Conservation (phyloP, 2,329 filamentous ascomycete genomes). For the Sordariomycetes sp. region DNA sequence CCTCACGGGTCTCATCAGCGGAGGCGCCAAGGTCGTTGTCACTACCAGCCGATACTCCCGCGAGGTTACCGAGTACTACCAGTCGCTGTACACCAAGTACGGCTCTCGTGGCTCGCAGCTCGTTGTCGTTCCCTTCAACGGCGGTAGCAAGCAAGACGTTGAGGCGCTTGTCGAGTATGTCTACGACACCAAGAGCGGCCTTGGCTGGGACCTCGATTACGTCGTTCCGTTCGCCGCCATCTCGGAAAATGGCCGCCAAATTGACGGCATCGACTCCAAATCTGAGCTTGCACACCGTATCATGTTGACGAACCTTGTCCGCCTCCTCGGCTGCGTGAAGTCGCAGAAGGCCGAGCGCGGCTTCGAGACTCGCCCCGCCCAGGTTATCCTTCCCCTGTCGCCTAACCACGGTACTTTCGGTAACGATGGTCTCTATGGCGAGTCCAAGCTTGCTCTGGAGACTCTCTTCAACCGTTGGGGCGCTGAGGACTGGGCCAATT, state of each 20-base stretch:
- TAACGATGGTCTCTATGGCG: constrained; percentile 94
- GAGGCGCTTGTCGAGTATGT: constrained; percentile 92
- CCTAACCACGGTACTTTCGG: constrained; percentile 98
- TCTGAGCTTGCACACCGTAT: constrained; percentile 97
- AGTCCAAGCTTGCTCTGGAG: constrained; percentile 94
- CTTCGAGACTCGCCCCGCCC: constrained; percentile 90
- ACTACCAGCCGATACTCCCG: constrained; percentile 95
- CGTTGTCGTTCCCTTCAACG: constrained; percentile 97
- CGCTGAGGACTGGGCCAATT: constrained; percentile 94
- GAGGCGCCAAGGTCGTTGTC: constrained; percentile 92
- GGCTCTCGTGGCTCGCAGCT: constrained; percentile 92
- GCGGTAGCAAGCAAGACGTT: constrained; percentile 96
- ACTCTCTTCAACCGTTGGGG: constrained; percentile 98
- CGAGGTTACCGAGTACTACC: constrained; percentile 98
- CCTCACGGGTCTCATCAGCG: constrained; percentile 87
- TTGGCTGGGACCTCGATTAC: constrained; percentile 96
- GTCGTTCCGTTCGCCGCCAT: constrained; percentile 96
- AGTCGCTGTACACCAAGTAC: constrained; percentile 93
- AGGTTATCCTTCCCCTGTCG: constrained; percentile 90
- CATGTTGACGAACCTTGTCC: constrained; percentile 95
- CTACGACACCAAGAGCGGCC: constrained; percentile 89
- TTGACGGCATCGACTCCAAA: constrained; percentile 92
- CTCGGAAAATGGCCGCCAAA: constrained; percentile 93
- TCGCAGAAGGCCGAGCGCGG: constrained; percentile 76
- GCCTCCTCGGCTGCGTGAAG: constrained; percentile 85